phyloP scores from a whole-genome alignment of 164 flowering plant species.

The Piper betle region DNA sequence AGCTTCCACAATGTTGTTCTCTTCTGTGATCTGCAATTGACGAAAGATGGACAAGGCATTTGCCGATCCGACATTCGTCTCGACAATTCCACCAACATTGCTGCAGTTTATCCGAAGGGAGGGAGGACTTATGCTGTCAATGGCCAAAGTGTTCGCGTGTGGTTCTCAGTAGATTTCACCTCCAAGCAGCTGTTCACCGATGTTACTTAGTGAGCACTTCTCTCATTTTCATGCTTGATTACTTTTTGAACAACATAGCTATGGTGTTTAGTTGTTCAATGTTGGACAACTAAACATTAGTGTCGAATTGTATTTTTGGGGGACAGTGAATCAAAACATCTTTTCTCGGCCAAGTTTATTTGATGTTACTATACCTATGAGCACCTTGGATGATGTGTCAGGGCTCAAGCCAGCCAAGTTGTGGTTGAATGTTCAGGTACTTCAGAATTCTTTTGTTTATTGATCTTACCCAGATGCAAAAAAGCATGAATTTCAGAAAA shows the following conservation, averaged over 20 bases:
- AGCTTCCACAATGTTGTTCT: slow-evolving; percentile 22
- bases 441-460: neutral
- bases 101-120: slow-evolving; percentile 24
- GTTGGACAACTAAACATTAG: neutral
- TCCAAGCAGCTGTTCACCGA: slow-evolving; percentile 22
- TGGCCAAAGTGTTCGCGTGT: slow-evolving; percentile 39
- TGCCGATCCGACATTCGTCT: slow-evolving; percentile 45
- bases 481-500: neutral
- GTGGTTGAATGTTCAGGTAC: slow-evolving; percentile 79
- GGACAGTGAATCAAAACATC: slow-evolving; percentile 48
- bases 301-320: neutral
- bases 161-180: slow-evolving; percentile 58
- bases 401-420: slow-evolving; percentile 21
- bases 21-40: slow-evolving; percentile 64
- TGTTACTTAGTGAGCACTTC: slow-evolving; percentile 36
- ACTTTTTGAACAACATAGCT: neutral
- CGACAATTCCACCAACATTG: slow-evolving; percentile 50
- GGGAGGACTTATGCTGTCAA: slow-evolving; percentile 45
- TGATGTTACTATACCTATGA: slow-evolving; percentile 28
- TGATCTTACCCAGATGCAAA: neutral
- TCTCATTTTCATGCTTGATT: neutral
- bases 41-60: slow-evolving; percentile 53
- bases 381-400: slow-evolving; percentile 27
- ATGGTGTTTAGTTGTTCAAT: neutral
- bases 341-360: slow-evolving; percentile 36